Percentiles rank a stretch among this genome's conserved stretches.
These are phyloP conservation scores for Suillus americanus DNA, from an alignment of 768 basidiomycete genomes.

Conservation along the genomic window DNA sequence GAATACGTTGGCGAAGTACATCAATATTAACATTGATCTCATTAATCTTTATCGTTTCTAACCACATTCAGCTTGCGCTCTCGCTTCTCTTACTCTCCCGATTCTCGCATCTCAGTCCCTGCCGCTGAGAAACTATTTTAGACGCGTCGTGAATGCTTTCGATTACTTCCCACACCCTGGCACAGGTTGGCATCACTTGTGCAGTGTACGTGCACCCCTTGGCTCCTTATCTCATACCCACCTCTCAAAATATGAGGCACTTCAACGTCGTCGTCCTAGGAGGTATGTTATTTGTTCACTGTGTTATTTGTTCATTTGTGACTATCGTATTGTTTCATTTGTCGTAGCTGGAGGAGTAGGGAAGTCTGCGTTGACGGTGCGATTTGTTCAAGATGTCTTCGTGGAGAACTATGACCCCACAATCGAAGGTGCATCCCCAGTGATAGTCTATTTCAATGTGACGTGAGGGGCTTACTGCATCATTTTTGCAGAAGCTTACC, in stretches of 20 bases:
- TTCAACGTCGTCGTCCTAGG: slow-evolving; percentile 82
- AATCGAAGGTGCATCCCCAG: slow-evolving; percentile 62
- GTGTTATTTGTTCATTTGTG: slow-evolving; percentile 22
- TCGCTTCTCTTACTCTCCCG: background rate
- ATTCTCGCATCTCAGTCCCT: slow-evolving; percentile 5
- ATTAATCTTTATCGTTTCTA: background rate
- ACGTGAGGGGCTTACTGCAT: slow-evolving; percentile 14
- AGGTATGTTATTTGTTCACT: slow-evolving; percentile 38
- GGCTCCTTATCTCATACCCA: slow-evolving; percentile 1
- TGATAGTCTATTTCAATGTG: background rate
- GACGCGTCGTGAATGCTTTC: background rate
- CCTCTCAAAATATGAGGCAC: slow-evolving; percentile 51
- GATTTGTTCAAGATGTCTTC: slow-evolving; percentile 73
- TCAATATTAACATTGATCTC: background rate
- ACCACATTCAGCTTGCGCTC: background rate
- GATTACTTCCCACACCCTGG: slow-evolving; percentile 5
- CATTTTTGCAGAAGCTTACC: slow-evolving; percentile 61
- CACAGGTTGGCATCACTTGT: background rate
- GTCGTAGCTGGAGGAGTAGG: slow-evolving; percentile 80
- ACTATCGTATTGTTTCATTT: slow-evolving; percentile 9
- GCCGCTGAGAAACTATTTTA: slow-evolving; percentile 5
- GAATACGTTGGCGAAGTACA: background rate
- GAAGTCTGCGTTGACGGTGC: slow-evolving; percentile 82
- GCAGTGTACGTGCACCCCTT: background rate
- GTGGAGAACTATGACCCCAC: slow-evolving; percentile 81